These are phyloP conservation scores for Pistacia integerrima DNA, from an alignment of 345 rosid species.

Conservation along the genomic window DNA sequence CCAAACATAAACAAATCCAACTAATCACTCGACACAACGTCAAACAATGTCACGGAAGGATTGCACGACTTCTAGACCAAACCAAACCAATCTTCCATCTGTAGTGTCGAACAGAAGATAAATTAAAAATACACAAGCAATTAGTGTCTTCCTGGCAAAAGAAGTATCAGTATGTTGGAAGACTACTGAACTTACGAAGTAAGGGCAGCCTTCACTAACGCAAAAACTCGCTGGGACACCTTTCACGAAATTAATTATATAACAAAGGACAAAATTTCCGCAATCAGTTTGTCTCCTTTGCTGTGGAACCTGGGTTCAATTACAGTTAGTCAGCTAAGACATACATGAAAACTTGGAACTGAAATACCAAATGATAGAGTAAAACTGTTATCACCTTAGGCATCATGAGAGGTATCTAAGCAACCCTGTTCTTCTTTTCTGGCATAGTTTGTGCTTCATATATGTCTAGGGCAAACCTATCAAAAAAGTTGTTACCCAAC, in stretches of 20 bases:
- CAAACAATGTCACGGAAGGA: no score
- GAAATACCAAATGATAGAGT: background rate
- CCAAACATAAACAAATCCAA: no score
- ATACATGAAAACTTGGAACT: background rate
- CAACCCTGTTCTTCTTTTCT: constrained; percentile 21
- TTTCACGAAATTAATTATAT: constrained; percentile 35
- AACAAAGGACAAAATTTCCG: constrained; percentile 46
- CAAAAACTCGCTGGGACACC: background rate
- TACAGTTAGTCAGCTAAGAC: background rate
- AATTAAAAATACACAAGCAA: background rate
- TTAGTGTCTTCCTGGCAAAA: background rate
- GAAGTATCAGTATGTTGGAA: background rate
- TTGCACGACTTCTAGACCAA: no score
- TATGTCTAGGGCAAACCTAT: constrained; percentile 50
- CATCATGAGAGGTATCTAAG: constrained; percentile 38
- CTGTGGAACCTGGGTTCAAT: constrained; percentile 42
- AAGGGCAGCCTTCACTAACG: constrained; percentile 43
- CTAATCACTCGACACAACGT: no score
- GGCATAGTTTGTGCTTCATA: background rate
- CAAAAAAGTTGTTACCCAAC: background rate
- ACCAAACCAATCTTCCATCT: constrained; percentile 29
- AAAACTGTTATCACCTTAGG: constrained; percentile 37
- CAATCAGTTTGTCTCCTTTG: constrained; percentile 44
- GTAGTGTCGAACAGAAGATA: constrained; percentile 5
- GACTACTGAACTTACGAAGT: constrained; percentile 37